A percentile compares a stretch with the other conserved stretches of the same genome.
Evolutionary conservation across 495 filamentous ascomycete species (phyloP).

Genomic region (Durotheca rogersii): DNA sequence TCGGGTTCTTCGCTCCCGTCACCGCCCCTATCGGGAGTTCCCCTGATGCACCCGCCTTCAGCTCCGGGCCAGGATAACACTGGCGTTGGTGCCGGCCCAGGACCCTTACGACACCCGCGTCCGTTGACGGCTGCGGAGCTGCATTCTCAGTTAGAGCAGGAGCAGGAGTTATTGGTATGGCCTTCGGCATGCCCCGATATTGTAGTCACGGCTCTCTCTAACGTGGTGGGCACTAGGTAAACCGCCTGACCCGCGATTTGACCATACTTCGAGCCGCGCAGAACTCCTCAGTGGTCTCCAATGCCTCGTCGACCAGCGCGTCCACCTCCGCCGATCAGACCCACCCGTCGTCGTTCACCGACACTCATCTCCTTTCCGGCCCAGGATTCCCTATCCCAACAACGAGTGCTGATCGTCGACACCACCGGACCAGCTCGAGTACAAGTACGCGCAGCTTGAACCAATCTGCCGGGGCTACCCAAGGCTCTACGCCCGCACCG

Average conservation of each 20-base stretch:
- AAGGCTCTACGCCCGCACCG: slow-evolving; percentile 28
- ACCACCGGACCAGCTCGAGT: slow-evolving; percentile 47
- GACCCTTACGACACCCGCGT: slow-evolving; percentile 74
- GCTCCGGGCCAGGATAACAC: slow-evolving; percentile 51
- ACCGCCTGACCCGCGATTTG: slow-evolving; percentile 86
- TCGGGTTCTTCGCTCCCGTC: slow-evolving; percentile 52
- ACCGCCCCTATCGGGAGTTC: slow-evolving; percentile 48
- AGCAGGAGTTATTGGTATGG: slow-evolving; percentile 89
- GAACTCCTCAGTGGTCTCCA: slow-evolving; percentile 79
- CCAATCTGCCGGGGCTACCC: slow-evolving; percentile 44
- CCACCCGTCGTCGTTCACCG: slow-evolving; percentile 37
- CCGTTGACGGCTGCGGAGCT: slow-evolving; percentile 85
- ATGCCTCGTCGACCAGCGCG: slow-evolving; percentile 67
- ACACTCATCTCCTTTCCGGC: slow-evolving; percentile 36
- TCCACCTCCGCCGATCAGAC: slow-evolving; percentile 41
- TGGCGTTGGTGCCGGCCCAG: slow-evolving; percentile 62
- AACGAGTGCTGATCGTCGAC: slow-evolving; percentile 37
- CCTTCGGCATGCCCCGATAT: neutral
- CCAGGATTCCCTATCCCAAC: slow-evolving; percentile 44
- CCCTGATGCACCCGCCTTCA: slow-evolving; percentile 36
- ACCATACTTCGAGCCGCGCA: slow-evolving; percentile 73
- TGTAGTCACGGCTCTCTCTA: slow-evolving; percentile 1
- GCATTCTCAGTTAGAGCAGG: slow-evolving; percentile 83
- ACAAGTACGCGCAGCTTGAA: slow-evolving; percentile 61
- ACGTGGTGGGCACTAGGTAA: slow-evolving; percentile 60